These are phyloP conservation scores for Xylaria multiplex DNA, from an alignment of 2,329 filamentous ascomycete genomes.

Conservation along the genomic window DNA sequence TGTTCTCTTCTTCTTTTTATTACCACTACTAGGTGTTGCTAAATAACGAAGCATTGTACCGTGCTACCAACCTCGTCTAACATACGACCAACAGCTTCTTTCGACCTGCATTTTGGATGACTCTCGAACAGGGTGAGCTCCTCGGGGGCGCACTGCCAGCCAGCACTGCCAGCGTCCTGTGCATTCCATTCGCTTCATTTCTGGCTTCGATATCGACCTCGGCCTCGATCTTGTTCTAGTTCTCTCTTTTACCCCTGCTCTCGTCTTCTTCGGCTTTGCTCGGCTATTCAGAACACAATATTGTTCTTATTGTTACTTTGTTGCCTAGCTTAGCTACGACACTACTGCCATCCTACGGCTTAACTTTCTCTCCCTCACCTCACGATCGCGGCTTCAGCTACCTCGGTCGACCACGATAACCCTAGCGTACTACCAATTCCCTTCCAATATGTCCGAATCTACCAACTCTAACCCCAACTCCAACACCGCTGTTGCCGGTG, in stretches of 20 bases:
- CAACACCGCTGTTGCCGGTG: conserved; percentile 3
- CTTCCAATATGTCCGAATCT: conserved; percentile 32
- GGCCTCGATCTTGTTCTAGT: not conserved
- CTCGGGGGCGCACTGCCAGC: conserved; percentile 37
- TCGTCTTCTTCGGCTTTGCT: not conserved
- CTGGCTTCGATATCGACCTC: conserved; percentile 4
- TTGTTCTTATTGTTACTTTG: not conserved
- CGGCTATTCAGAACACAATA: not conserved
- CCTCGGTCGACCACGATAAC: conserved; percentile 25
- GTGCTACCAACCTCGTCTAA: conserved; percentile 16
- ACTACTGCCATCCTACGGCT: not conserved
- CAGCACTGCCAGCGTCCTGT: conserved; percentile 14
- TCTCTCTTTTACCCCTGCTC: not conserved
- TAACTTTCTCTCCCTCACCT: not conserved
- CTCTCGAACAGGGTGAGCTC: conserved; percentile 36
- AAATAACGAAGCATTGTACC: not conserved
- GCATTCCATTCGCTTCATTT: conserved; percentile 11
- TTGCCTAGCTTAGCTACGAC: conserved; percentile 12
- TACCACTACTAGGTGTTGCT: not conserved
- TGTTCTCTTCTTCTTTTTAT: not conserved
- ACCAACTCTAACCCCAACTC: conserved; percentile 17
- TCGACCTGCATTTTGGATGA: conserved; percentile 34
- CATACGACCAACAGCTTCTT: conserved; percentile 14
- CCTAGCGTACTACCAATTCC: not conserved
- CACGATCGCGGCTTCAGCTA: conserved; percentile 12